Conservation (phyloP, 164 flowering plant genomes). For the Platanus orientalis region DNA sequence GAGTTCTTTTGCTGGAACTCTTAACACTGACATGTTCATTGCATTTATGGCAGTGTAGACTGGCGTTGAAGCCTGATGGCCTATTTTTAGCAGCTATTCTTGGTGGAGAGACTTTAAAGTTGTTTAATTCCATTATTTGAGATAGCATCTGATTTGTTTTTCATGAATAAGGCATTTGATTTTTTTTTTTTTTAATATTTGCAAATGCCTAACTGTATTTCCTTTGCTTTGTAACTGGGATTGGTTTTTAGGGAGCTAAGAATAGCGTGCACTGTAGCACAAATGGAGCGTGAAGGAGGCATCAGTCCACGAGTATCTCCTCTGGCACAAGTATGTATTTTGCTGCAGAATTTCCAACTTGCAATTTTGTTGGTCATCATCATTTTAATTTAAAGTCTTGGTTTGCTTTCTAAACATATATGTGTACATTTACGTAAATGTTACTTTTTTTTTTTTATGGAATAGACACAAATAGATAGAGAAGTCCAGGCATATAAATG, state of each 20-base stretch:
- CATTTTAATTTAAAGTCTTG: not conserved
- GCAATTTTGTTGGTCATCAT: no score
- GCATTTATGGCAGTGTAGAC: conserved; percentile 56
- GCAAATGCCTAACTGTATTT: not conserved
- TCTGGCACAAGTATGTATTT: conserved; percentile 70
- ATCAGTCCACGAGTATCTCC: conserved; percentile 95
- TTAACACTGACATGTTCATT: conserved; percentile 14
- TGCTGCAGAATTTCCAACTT: not conserved
- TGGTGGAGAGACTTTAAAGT: conserved; percentile 97
- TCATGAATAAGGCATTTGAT: not conserved
- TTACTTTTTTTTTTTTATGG: no score
- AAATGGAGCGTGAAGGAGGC: conserved; percentile 99
- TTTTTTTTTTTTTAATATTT: no score
- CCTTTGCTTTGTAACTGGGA: conserved; percentile 11
- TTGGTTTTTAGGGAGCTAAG: conserved; percentile 61
- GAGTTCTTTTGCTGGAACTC: not conserved
- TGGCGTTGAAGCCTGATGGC: conserved; percentile 97
- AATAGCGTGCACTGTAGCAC: conserved; percentile 91
- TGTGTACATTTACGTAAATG: not conserved
- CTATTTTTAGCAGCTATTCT: conserved; percentile 93
- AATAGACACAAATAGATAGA: no score
- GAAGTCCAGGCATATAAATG: no score
- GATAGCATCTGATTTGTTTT: no score
- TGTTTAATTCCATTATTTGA: conserved; percentile 9
- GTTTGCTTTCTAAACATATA: not conserved